Base-by-base conservation (phyloP, 2,329 filamentous ascomycete species). In the Fusarium nodosum region DNA sequence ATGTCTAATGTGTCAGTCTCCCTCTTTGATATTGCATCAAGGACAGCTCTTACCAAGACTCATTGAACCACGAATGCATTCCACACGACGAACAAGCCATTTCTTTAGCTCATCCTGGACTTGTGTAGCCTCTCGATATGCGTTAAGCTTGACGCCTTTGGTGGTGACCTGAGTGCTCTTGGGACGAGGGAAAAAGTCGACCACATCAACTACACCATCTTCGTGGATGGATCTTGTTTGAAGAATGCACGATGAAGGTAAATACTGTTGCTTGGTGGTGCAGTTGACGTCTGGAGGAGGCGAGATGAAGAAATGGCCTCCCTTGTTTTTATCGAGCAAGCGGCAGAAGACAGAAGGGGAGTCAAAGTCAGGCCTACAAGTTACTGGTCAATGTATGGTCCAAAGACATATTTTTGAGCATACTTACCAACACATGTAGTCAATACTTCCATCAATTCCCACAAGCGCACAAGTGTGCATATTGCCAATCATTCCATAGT, bases 401-500 rank as follows among this genome's bases (percentile, higher is more conserved):
- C 45, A 50, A 20, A 13, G 20, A 24, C 3, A 24, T 3, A 34
- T 16, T 16, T 30, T 18, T 6, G 5, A 28, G 4, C 11, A 16
- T 59, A 68, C 84, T 78, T 74, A 89, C 88, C 91, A 94, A 78
- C 91, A 93, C 90, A 93, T 91, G 72, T 89, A 93, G 75, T 93
- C 91, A 60, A 94, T 79, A 68, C 90, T 91, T 26, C 91, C 91
- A 74, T 91, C 88, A 75, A 91, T 91, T 69, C 90, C 91, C 24
- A 92, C 85, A n/a, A 93, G 81, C 16, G 91, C 91, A 80, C 90
- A 92, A 1, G 91, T 94, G 73, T 90, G 86, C 91, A 94, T 93
- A 75, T 93, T 93, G 26, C 91, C 91, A 72, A 94, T 92, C 78
- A 94, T 86, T 57, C 91, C 91, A 83, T 93, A 93, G 78, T 93